A percentile compares a stretch with the other conserved stretches of the same genome.
Evolutionary conservation across 352 stramenopile species (phyloP).

Genomic region (Thalassiosira exigua): DNA sequence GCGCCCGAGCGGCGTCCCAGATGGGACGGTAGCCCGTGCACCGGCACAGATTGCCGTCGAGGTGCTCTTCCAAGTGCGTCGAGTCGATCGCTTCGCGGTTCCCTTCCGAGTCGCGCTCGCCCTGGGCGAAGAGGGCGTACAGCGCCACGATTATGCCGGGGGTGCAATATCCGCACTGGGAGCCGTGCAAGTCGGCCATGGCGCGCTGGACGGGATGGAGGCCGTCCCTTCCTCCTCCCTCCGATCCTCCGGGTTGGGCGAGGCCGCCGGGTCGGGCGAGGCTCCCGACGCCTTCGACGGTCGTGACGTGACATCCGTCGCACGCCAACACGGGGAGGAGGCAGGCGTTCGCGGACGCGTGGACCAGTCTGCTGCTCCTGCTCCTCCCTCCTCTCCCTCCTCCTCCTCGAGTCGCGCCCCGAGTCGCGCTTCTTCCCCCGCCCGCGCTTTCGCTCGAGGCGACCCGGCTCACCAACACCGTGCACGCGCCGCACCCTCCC

Average conservation of each 20-base stretch:
- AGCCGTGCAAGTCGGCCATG: slow-evolving; percentile 92
- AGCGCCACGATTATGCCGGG: slow-evolving; percentile 81
- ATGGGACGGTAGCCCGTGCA: slow-evolving; percentile 90
- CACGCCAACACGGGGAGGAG: slow-evolving; percentile 85
- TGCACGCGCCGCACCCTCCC: slow-evolving; percentile 95
- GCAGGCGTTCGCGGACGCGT: slow-evolving; percentile 87
- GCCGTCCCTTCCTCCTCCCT: slow-evolving; percentile 35
- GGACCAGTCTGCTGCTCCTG: slow-evolving; percentile 37
- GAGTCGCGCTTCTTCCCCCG: neutral
- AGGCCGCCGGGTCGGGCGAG: too few species aligned
- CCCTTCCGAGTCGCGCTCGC: neutral
- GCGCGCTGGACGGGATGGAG: slow-evolving; percentile 86
- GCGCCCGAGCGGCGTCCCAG: slow-evolving; percentile 76
- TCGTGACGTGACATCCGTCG: slow-evolving; percentile 88
- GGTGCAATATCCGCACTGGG: slow-evolving; percentile 90
- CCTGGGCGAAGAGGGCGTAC: slow-evolving; percentile 68
- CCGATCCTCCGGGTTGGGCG: too few species aligned
- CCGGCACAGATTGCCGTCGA: slow-evolving; percentile 96
- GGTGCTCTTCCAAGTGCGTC: slow-evolving; percentile 90
- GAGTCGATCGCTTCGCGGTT: too few species aligned
- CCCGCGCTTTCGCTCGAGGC: neutral
- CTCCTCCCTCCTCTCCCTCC: neutral
- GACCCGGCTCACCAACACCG: slow-evolving; percentile 88
- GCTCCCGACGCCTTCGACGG: slow-evolving; percentile 87
- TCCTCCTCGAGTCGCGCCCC: neutral